Percentiles rank a stretch among this genome's conserved stretches.
These are phyloP conservation scores for Favolaschia claudopus DNA, from an alignment of 768 basidiomycete genomes.

Conservation along the genomic window DNA sequence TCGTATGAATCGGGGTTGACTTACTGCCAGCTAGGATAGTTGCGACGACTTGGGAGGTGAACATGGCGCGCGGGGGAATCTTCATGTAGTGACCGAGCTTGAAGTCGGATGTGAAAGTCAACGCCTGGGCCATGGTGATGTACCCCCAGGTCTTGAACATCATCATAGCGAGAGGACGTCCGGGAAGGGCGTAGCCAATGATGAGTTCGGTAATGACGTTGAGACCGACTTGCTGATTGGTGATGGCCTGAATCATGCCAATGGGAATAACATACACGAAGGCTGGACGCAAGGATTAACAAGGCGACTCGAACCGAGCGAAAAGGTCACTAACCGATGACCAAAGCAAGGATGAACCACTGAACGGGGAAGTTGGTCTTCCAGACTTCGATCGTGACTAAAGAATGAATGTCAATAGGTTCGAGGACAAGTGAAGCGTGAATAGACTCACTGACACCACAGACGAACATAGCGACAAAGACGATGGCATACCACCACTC, in stretches of 20 bases:
- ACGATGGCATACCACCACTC: conserved; percentile 53
- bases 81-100: conserved; percentile 86
- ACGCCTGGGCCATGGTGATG: conserved; percentile 50
- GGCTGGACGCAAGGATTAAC: conserved; percentile 7
- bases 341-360: conserved; percentile 47
- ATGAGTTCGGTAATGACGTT: conserved; percentile 69
- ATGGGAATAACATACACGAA: conserved; percentile 62
- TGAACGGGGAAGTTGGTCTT: conserved; percentile 58
- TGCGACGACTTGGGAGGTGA: conserved; percentile 72
- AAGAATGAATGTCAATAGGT: conserved; percentile 31
- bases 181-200: conserved; percentile 50
- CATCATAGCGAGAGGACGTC: conserved; percentile 73
- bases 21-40: conserved; percentile 67
- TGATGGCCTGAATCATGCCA: conserved; percentile 59
- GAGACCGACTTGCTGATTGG: conserved; percentile 63
- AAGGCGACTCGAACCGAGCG: not conserved
- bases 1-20: not conserved
- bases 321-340: conserved; percentile 36
- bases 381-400: conserved; percentile 59
- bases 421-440: conserved; percentile 42
- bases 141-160: conserved; percentile 73
- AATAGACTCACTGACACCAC: conserved; percentile 52
- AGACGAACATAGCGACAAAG: conserved; percentile 44
- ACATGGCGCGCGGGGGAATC: conserved; percentile 77
- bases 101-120: conserved; percentile 76